Conservation (phyloP, 495 filamentous ascomycete species). For the Talaromyces liani region DNA sequence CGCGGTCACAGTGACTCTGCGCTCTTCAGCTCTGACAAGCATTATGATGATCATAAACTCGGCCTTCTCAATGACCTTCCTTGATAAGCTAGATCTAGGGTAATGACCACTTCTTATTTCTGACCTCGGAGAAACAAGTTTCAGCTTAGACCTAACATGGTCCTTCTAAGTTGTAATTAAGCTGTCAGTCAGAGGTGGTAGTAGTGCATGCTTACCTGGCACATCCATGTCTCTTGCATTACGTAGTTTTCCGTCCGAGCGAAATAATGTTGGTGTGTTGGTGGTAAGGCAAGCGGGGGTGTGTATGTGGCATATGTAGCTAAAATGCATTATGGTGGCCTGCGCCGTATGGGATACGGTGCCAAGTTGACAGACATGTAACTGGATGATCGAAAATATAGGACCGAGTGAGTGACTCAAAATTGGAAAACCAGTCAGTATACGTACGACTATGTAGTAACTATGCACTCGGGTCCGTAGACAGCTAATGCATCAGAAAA, state of each 20-base stretch:
- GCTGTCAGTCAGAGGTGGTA: neutral
- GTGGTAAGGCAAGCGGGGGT: neutral
- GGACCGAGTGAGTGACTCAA: neutral
- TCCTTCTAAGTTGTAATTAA: neutral
- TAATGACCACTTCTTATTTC: neutral
- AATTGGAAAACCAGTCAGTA: neutral
- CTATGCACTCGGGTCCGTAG: neutral
- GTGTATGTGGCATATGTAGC: neutral
- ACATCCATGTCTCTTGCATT: neutral
- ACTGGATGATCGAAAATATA: neutral
- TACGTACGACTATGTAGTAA: neutral
- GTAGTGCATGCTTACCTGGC: neutral
- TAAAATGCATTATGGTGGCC: neutral
- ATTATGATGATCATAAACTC: neutral
- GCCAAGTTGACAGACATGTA: neutral
- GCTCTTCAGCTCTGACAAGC: neutral
- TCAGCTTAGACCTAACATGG: neutral
- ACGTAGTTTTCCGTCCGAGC: neutral
- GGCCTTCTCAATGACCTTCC: neutral
- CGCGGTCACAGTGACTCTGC: neutral
- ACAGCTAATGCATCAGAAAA: neutral
- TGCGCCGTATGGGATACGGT: neutral
- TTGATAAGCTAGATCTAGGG: neutral
- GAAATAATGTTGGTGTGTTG: neutral
- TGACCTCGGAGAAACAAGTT: neutral